Conservation (phyloP, 164 flowering plant species). For the Chloranthus sessilifolius region DNA sequence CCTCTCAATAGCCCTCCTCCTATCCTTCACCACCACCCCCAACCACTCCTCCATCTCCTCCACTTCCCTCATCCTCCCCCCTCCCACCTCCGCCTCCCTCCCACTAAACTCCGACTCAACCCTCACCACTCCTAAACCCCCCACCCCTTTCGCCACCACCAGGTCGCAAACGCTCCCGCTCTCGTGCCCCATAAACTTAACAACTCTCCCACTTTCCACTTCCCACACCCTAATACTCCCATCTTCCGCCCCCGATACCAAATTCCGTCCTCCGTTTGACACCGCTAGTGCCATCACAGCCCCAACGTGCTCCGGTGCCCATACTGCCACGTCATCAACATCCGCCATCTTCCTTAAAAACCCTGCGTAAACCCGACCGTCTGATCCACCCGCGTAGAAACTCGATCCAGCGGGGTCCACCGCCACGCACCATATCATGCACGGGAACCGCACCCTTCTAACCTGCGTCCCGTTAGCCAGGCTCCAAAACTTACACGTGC, state of each 20-base stretch:
- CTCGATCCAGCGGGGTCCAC: conserved; percentile 17
- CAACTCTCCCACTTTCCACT: conserved; percentile 15
- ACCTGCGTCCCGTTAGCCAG: conserved; percentile 21
- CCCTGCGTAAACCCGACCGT: conserved; percentile 39
- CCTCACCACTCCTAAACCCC: neutral
- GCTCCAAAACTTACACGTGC: conserved; percentile 46
- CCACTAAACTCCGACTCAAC: neutral
- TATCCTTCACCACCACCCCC: conserved; percentile 27
- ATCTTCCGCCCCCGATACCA: conserved; percentile 46
- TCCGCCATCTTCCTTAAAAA: conserved; percentile 10
- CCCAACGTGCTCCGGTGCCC: conserved; percentile 24
- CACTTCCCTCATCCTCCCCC: conserved; percentile 18
- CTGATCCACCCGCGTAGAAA: conserved; percentile 43
- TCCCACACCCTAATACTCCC: conserved; percentile 41
- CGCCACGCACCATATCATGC: conserved; percentile 23
- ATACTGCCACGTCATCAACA: conserved; percentile 8
- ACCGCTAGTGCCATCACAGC: conserved; percentile 22
- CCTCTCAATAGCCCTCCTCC: conserved; percentile 33
- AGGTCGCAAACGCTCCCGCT: conserved; percentile 25
- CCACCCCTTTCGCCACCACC: conserved; percentile 25
- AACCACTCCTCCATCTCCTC: conserved; percentile 29
- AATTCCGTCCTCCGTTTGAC: conserved; percentile 13
- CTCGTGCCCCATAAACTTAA: conserved; percentile 20
- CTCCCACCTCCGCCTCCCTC: neutral
- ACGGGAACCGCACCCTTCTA: conserved; percentile 27